These are phyloP conservation scores for Coccomyxa sp. DNA, from an alignment of 139 green algal genomes.

Conservation along the genomic window DNA sequence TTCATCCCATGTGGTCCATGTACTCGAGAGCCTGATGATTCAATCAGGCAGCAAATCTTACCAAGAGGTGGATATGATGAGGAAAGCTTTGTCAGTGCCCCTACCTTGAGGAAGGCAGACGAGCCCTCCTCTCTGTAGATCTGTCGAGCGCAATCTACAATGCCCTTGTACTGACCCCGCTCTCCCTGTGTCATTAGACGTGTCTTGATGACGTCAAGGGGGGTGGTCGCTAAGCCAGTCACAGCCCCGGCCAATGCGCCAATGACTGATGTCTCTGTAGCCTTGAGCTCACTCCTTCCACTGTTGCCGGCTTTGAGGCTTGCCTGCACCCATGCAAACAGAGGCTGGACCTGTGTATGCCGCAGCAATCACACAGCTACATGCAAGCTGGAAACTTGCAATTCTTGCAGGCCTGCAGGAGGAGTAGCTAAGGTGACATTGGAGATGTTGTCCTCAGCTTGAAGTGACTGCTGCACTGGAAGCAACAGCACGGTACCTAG, in stretches of 20 bases:
- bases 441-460: background rate
- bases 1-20: background rate
- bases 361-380: background rate
- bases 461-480: background rate
- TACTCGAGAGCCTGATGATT: background rate
- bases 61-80: background rate
- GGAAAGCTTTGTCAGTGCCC: background rate
- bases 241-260: constrained; percentile 76
- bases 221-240: constrained; percentile 85
- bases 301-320: background rate
- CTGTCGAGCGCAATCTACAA: constrained; percentile 54
- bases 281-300: background rate
- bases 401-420: too few relatives aligned
- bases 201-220: constrained; percentile 93
- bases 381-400: background rate
- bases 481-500: background rate
- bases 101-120: constrained; percentile 69
- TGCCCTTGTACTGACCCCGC: constrained; percentile 42
- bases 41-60: background rate
- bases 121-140: constrained; percentile 81
- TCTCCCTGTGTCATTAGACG: constrained; percentile 86
- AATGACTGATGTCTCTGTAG: constrained; percentile 21
- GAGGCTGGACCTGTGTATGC: background rate
- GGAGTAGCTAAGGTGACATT: too few relatives aligned
- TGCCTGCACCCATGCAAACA: background rate